These are phyloP conservation scores for Hypoxylon sp. DNA, from an alignment of 2,329 filamentous ascomycete species.

Conservation along the genomic window DNA sequence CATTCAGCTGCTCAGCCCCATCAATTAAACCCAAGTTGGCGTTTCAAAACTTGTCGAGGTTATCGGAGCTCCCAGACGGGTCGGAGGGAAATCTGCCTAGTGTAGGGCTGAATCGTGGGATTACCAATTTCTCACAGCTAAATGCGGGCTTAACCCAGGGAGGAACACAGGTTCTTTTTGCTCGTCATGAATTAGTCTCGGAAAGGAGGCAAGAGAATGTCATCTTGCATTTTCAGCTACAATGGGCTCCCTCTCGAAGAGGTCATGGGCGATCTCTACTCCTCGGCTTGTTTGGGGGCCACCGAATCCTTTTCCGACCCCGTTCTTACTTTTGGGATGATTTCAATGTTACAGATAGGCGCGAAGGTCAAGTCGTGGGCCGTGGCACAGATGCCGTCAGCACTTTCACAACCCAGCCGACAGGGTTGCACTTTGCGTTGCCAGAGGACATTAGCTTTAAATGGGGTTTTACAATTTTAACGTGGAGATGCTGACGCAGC, in stretches of 20 bases:
- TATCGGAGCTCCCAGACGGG: conserved; percentile 9
- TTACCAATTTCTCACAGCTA: background rate
- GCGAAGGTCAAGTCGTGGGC: conserved; percentile 14
- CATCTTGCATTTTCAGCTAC: conserved; percentile 16
- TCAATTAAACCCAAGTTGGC: conserved; percentile 20
- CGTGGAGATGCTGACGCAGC: conserved; percentile 28
- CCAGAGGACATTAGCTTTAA: conserved; percentile 2
- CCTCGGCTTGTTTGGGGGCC: conserved; percentile 16
- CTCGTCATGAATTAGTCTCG: conserved; percentile 14
- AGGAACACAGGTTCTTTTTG: conserved; percentile 20
- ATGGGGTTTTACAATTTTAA: conserved; percentile 11
- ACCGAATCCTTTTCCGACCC: conserved; percentile 26
- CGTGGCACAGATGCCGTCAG: conserved; percentile 34
- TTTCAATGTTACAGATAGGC: conserved; percentile 27
- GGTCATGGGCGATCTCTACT: background rate
- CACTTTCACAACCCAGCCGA: conserved; percentile 26
- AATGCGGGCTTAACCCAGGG: conserved; percentile 17
- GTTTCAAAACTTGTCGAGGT: conserved; percentile 27
- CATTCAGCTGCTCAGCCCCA: conserved; percentile 28
- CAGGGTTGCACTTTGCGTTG: conserved; percentile 12
- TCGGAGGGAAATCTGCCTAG: conserved; percentile 37
- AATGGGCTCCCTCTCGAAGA: conserved; percentile 30
- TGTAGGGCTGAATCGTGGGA: conserved; percentile 40
- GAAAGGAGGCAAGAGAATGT: conserved; percentile 1
- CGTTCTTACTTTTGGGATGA: conserved; percentile 11